Evolutionary conservation across 2,329 filamentous ascomycete species (phyloP).

Genomic region (Diaporthe amygdali): DNA sequence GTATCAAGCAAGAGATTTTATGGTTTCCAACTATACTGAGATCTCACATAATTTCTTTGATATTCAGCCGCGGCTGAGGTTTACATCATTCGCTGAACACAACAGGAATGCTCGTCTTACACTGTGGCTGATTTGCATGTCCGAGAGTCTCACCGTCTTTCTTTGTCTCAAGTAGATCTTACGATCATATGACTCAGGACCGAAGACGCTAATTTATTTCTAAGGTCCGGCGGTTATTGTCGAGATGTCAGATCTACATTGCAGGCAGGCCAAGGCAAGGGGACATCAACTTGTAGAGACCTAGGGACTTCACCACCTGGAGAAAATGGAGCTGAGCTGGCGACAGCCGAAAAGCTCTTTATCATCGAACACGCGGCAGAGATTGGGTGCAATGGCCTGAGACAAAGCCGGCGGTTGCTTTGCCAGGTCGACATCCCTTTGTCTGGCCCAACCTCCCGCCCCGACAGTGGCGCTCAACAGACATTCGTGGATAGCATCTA

Average conservation of each 20-base stretch:
- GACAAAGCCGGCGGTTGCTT: not conserved
- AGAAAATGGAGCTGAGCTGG: not conserved
- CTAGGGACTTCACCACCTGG: not conserved
- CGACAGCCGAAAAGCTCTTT: not conserved
- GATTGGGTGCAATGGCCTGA: not conserved
- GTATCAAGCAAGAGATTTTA: not conserved
- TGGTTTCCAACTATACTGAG: not conserved
- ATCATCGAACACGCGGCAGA: not conserved
- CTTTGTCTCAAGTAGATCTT: not conserved
- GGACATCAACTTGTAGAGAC: no score
- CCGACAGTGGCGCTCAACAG: not conserved
- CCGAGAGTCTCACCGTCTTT: not conserved
- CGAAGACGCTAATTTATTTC: not conserved
- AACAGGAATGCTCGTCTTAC: not conserved
- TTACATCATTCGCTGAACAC: not conserved
- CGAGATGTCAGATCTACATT: not conserved
- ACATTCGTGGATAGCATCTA: not conserved
- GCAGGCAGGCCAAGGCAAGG: not conserved
- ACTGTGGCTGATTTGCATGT: not conserved
- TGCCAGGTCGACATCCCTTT: not conserved
- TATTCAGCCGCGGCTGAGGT: not conserved
- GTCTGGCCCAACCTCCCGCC: no score
- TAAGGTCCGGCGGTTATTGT: no score
- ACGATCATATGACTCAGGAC: not conserved
- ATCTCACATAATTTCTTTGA: not conserved